Evolutionary conservation across 1,284 basidiomycete species (phyloP), one percentile per base, ranked within the genome.

Genomic region (Tylopilus sp.): DNA sequence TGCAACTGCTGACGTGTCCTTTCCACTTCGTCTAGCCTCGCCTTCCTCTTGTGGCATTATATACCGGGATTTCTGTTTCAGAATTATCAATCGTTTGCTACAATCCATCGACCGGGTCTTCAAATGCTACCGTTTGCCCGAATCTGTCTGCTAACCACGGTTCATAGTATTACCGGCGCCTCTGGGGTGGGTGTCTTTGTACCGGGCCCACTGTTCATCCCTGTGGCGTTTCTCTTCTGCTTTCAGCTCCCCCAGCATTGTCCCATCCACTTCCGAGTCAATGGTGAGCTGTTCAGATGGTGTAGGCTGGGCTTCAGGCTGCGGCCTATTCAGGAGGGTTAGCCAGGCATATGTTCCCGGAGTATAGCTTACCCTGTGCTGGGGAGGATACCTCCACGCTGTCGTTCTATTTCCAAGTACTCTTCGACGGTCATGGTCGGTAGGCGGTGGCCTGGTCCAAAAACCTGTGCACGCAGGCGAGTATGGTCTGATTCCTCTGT

Each of bases 341-440:
- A 52, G 37, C 46, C 50, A 24, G 39, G 43, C 41, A 48, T 45
- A 30, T 38, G 41, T 46, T 26, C 40, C 28, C 29, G 39, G 18
- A 44, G 12, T 36, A 31, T 9, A 12, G 69, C 86, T 68, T 64
- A 91, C 90, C 91, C 92, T 71, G 91, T 90, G 29, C 88, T 88
- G 3, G 82, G 77, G 54, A 97, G 83, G 60, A 98, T 85, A 50
- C 93, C 94, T 0, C 94, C 94, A 45, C 90, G 74, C 53, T 84
- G 73, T 47, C 77, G 72, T 66, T 99, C 95, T 53, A 94, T 85
- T 58, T 88, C 84, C 20, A 99, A 78, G 64, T 95, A 98, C 68
- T 99, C 91, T 63, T 99, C 95, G 58, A 99, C 84, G 1, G 88
- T 82, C 96, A 99, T 98, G 0, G 92, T 95, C 3, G 95, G 95